Conservation (phyloP, 768 basidiomycete species). For the Tylopilus sp. region DNA sequence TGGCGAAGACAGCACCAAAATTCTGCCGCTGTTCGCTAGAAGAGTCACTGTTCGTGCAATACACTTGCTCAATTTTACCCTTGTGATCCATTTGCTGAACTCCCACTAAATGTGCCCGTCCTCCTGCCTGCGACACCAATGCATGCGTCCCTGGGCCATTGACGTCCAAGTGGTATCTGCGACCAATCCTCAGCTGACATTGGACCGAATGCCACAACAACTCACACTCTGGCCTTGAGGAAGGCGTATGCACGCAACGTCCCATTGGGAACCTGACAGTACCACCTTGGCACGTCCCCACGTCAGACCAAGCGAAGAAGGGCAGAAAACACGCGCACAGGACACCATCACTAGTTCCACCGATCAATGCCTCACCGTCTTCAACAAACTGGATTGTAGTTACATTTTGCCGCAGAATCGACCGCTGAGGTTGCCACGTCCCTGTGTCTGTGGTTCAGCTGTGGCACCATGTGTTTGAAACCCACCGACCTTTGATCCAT, state of each 20-base stretch:
- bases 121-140: conserved; percentile 50
- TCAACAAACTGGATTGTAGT: conserved; percentile 62
- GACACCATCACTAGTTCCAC: conserved; percentile 68
- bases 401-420: conserved; percentile 62
- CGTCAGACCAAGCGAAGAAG: conserved; percentile 8
- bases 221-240: conserved; percentile 57
- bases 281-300: conserved; percentile 45
- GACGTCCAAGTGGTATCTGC: conserved; percentile 53
- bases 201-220: neutral
- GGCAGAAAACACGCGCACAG: conserved; percentile 40
- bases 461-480: neutral
- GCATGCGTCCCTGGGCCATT: conserved; percentile 47
- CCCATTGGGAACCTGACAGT: conserved; percentile 65
- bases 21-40: conserved; percentile 28
- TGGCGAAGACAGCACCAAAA: conserved; percentile 54
- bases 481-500: conserved; percentile 48
- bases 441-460: conserved; percentile 34
- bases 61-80: conserved; percentile 52
- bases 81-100: conserved; percentile 48
- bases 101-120: conserved; percentile 48
- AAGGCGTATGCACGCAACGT: conserved; percentile 59
- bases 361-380: conserved; percentile 59
- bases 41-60: conserved; percentile 38
- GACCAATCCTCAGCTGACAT: conserved; percentile 9
- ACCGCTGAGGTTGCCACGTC: conserved; percentile 61